Conservation (phyloP, 768 basidiomycete species). For the Ramaria rubella region DNA sequence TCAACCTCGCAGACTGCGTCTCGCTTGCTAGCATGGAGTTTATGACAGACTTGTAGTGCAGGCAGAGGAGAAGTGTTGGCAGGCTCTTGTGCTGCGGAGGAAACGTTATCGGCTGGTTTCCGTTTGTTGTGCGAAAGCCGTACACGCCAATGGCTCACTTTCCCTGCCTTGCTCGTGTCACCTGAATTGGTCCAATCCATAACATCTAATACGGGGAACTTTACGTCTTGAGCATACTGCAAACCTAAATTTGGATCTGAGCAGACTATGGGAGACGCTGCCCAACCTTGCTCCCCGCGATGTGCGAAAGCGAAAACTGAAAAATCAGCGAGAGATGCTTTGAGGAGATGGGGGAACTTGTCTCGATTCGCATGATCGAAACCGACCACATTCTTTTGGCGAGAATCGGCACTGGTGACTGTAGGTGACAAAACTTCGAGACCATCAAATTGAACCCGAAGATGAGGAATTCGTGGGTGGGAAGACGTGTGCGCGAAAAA, state of each 20-base stretch:
- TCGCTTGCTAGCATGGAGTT: neutral
- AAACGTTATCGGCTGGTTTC: slow-evolving; percentile 17
- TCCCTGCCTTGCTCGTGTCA: slow-evolving; percentile 37
- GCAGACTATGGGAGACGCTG: slow-evolving; percentile 36
- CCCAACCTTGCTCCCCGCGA: neutral
- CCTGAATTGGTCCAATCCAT: slow-evolving; percentile 54
- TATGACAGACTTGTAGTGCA: slow-evolving; percentile 37
- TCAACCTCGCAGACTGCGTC: slow-evolving; percentile 10
- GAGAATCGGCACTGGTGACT: neutral
- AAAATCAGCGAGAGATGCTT: slow-evolving; percentile 1
- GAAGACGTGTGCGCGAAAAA: neutral
- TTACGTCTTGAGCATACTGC: slow-evolving; percentile 38
- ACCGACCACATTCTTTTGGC: neutral
- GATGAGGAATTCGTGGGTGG: neutral
- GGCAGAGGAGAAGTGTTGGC: slow-evolving; percentile 8
- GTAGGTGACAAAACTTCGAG: neutral
- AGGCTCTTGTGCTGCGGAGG: slow-evolving; percentile 7
- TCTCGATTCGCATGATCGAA: neutral
- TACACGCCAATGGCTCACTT: slow-evolving; percentile 58
- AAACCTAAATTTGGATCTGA: slow-evolving; percentile 59
- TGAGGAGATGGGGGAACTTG: neutral
- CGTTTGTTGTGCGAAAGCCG: slow-evolving; percentile 25
- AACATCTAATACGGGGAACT: slow-evolving; percentile 51
- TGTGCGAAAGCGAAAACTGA: neutral
- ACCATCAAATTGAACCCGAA: slow-evolving; percentile 3